Evolutionary conservation across 306 rosid species (phyloP).

Genomic region (Gleditsia sinensis): DNA sequence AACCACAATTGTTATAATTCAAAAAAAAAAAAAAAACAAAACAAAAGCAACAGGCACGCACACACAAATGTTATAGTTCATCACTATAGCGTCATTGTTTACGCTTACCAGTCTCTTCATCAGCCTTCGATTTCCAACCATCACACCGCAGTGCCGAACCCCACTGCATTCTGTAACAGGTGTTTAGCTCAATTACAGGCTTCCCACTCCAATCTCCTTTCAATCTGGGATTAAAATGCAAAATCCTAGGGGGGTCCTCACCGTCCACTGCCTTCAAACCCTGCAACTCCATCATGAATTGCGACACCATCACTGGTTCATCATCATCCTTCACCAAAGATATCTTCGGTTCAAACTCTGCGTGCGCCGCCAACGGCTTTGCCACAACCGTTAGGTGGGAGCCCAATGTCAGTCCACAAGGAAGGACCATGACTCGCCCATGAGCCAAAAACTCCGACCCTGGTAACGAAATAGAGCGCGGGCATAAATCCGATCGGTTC

Average conservation of each 20-base stretch:
- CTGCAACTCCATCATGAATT: conserved; percentile 81
- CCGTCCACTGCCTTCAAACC: conserved; percentile 86
- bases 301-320: conserved; percentile 57
- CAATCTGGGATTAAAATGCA: conserved; percentile 93
- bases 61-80: not conserved
- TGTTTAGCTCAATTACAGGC: conserved; percentile 86
- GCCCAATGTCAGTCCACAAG: conserved; percentile 91
- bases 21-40: too few relatives aligned
- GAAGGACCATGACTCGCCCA: conserved; percentile 63
- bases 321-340: conserved; percentile 42
- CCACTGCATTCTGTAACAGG: conserved; percentile 98
- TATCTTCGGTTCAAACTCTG: conserved; percentile 46
- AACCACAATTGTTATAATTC: not conserved
- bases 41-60: too few relatives aligned
- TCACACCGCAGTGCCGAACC: conserved; percentile 80
- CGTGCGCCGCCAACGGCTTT: conserved; percentile 52
- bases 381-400: conserved; percentile 83
- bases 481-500: conserved; percentile 55
- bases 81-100: not conserved
- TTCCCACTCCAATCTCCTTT: conserved; percentile 92
- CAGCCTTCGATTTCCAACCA: conserved; percentile 91
- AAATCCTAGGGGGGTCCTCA: conserved; percentile 86
- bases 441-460: conserved; percentile 55
- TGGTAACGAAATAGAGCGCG: conserved; percentile 54
- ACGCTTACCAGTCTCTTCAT: conserved; percentile 84